Base-by-base conservation (phyloP, 2,329 filamentous ascomycete species). In the Aspergillus aculeatinus region DNA sequence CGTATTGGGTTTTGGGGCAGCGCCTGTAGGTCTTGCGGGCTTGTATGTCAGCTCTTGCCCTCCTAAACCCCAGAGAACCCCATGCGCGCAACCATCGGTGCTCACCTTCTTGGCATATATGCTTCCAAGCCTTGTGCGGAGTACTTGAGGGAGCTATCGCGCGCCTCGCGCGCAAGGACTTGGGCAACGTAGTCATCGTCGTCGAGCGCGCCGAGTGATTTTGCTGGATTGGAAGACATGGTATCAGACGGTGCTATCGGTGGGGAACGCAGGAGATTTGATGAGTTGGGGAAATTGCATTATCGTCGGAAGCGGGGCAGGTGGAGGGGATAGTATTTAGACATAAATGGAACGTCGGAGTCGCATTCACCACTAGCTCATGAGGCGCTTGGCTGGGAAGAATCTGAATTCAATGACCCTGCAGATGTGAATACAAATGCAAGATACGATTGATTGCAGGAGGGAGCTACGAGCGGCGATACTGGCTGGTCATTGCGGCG, bases 1-100 rank as follows among this genome's bases (percentile, higher is more conserved):
- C 0, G 91, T 97, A 70, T 99, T 98, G 3, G 94, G 93, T 73
- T 94, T 97, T 0, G 91, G 91, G 64, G 83, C 85, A 55, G 88
- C 85, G 66, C 85, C 84, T 50, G 84, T 77, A 59, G 87, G 85
- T 70, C 86, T 92, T 75, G 14, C 23, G 55, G 53, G 48, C 57
- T 14, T 21, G 42, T 47, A 27, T 19, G 47, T 65, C 57, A 64
- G 58, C 48, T 57, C 39, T 10, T 42, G 19, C 33, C 1, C 11
- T 10, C 39, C 31, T 23, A 11, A 29, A 23, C 47, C 25, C 35
- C 19, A 25, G 44, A 25, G 12, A 5, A 35, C 25, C 16, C 7
- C 9, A 48, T n/a, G 21, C 2, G 42, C 49, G 25, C 60, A 62
- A 59, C 47, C 42, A 51, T 39, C 27, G 31, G 7, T 56, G 52